phyloP scores from a whole-genome alignment of 1,284 basidiomycete species.

The Irpex lacteus region DNA sequence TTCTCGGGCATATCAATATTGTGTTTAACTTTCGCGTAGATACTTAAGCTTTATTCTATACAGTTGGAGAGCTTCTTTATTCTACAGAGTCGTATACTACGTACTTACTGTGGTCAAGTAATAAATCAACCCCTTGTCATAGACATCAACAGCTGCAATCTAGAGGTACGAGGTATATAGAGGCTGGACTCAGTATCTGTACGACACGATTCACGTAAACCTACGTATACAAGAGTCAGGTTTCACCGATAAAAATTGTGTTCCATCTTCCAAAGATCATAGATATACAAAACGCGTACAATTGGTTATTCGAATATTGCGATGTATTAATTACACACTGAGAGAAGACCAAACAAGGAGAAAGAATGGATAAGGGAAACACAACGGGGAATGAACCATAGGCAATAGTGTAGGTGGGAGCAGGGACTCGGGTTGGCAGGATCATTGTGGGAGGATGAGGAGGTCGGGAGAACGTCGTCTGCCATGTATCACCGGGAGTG shows the following conservation, averaged over 20 bases:
- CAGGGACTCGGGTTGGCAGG: neutral
- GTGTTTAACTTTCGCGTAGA: neutral
- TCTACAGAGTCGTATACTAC: neutral
- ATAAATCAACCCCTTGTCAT: no score
- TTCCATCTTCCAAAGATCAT: neutral
- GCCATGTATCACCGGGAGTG: no score
- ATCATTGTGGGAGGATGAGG: neutral
- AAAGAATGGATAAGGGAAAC: neutral
- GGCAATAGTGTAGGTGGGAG: neutral
- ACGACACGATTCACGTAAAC: no score
- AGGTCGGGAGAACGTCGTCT: neutral
- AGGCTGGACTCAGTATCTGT: no score
- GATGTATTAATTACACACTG: slow-evolving; percentile 4
- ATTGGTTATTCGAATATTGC: neutral
- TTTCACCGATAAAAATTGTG: no score
- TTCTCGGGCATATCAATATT: neutral
- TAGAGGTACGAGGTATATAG: no score
- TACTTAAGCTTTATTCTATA: neutral
- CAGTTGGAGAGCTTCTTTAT: neutral
- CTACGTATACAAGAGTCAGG: no score
- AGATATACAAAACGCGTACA: neutral
- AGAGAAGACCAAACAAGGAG: neutral
- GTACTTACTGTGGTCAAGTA: no score
- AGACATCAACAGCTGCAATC: no score
- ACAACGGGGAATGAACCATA: neutral